These are phyloP conservation scores for Penicillium sp. DNA, from an alignment of 2,329 filamentous ascomycete genomes.

Conservation along the genomic window DNA sequence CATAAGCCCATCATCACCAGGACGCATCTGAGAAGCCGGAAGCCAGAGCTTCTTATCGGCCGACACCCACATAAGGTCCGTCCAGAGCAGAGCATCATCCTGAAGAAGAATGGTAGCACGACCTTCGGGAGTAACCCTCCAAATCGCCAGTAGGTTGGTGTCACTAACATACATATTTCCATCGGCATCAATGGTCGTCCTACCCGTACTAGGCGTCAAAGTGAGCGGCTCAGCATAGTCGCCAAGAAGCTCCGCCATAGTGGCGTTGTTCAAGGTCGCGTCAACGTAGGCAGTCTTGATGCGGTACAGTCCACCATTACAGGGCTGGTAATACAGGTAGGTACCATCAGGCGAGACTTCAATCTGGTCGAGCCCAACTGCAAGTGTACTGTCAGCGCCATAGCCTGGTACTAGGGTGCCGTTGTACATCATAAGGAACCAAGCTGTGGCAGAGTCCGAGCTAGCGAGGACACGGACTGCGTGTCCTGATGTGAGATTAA, in stretches of 20 bases:
- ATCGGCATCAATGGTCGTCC: neutral
- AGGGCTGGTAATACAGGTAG: conserved; percentile 1
- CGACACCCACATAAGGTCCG: conserved; percentile 1
- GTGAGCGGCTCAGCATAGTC: neutral
- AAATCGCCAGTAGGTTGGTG: neutral
- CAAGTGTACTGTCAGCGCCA: neutral
- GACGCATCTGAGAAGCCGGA: neutral
- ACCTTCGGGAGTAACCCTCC: neutral
- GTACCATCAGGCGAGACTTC: neutral
- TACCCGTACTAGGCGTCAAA: neutral
- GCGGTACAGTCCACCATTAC: neutral
- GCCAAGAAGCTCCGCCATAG: neutral
- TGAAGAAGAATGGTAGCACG: conserved; percentile 1
- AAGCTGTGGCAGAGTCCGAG: neutral
- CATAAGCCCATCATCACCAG: neutral
- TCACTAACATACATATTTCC: conserved; percentile 1
- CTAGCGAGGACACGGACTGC: neutral
- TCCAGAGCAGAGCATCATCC: neutral
- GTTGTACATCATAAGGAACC: conserved; percentile 3
- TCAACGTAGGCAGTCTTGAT: neutral
- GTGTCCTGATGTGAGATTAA: neutral
- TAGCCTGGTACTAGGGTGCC: neutral
- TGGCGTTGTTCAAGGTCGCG: neutral
- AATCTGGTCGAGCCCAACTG: neutral
- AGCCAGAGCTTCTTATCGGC: conserved; percentile 1